phyloP scores from a whole-genome alignment of 2,329 filamentous ascomycete species.

The Xylariaceae sp. region DNA sequence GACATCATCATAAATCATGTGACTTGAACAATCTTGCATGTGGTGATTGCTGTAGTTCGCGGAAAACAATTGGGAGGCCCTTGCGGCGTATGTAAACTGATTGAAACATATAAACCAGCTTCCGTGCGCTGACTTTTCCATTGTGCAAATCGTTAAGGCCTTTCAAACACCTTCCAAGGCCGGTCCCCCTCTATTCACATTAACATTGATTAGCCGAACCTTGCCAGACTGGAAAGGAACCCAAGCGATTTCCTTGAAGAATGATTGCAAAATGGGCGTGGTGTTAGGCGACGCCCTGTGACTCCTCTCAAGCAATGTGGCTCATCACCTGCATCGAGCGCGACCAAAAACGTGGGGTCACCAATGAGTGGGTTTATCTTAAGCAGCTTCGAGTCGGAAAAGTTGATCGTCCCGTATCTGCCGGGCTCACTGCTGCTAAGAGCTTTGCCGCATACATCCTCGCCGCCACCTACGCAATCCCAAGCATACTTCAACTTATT shows the following conservation, averaged over 20 bases:
- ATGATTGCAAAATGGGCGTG: slow-evolving; percentile 25
- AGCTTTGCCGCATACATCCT: slow-evolving; percentile 9
- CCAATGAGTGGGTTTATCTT: slow-evolving; percentile 1
- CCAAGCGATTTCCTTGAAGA: slow-evolving; percentile 33
- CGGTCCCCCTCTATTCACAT: slow-evolving; percentile 27
- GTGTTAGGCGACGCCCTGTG: slow-evolving; percentile 5
- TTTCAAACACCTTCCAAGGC: slow-evolving; percentile 35
- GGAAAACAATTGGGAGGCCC: too few species aligned
- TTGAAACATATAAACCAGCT: slow-evolving; percentile 42
- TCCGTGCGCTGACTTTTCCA: slow-evolving; percentile 38
- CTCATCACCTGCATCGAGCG: slow-evolving; percentile 42
- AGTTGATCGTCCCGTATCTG: slow-evolving; percentile 6
- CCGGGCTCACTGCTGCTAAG: background rate
- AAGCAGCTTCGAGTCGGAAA: background rate
- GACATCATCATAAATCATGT: background rate
- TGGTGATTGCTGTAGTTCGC: too few species aligned
- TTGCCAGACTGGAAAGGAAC: slow-evolving; percentile 35
- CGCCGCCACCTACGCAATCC: slow-evolving; percentile 34
- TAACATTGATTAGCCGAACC: slow-evolving; percentile 34
- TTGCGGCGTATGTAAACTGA: too few species aligned
- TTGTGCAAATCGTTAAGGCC: slow-evolving; percentile 32
- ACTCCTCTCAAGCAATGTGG: slow-evolving; percentile 21
- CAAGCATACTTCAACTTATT: slow-evolving; percentile 25
- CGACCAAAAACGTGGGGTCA: slow-evolving; percentile 29
- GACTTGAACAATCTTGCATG: background rate